Evolutionary conservation across 1,284 basidiomycete species (phyloP).

Genomic region (Ustilago xerochloae): DNA sequence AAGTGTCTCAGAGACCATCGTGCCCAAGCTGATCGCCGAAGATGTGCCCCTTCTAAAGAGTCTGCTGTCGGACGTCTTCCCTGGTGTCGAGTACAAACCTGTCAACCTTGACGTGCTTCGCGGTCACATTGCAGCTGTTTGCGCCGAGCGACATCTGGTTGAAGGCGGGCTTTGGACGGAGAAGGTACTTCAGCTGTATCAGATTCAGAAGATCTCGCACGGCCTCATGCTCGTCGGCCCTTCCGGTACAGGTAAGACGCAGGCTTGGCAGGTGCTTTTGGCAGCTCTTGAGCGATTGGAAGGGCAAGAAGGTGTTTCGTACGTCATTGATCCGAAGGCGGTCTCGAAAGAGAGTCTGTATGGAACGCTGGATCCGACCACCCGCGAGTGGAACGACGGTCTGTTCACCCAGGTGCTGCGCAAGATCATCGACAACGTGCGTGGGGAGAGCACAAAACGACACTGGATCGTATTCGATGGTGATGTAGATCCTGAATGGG

Average conservation of each 20-base stretch:
- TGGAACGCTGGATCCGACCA: slow-evolving; percentile 95
- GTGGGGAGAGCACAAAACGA: slow-evolving; percentile 93
- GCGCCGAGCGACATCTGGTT: slow-evolving; percentile 84
- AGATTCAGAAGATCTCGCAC: slow-evolving; percentile 99
- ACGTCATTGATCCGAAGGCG: slow-evolving; percentile 99
- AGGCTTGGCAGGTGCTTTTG: slow-evolving; percentile 94
- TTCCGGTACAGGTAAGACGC: slow-evolving; percentile 95
- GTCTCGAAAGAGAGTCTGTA: slow-evolving; percentile 98
- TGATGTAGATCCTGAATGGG: slow-evolving; percentile 99
- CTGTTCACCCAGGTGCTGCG: slow-evolving; percentile 97
- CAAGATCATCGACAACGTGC: slow-evolving; percentile 97
- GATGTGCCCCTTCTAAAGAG: slow-evolving; percentile 95
- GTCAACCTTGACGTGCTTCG: slow-evolving; percentile 87
- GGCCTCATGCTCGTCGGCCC: slow-evolving; percentile 99
- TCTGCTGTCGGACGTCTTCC: slow-evolving; percentile 95
- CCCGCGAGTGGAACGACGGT: slow-evolving; percentile 99
- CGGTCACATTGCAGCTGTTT: slow-evolving; percentile 86
- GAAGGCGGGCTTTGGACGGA: slow-evolving; percentile 89
- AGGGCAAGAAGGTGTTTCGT: slow-evolving; percentile 88
- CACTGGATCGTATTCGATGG: slow-evolving; percentile 99
- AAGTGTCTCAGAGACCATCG: slow-evolving; percentile 98
- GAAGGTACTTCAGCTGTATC: slow-evolving; percentile 97
- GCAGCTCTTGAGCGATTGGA: slow-evolving; percentile 90
- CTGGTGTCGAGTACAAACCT: slow-evolving; percentile 89
- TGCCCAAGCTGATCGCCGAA: slow-evolving; percentile 96